phyloP scores from a whole-genome alignment of 2,329 filamentous ascomycete species.

The Aspergillus tamarii region DNA sequence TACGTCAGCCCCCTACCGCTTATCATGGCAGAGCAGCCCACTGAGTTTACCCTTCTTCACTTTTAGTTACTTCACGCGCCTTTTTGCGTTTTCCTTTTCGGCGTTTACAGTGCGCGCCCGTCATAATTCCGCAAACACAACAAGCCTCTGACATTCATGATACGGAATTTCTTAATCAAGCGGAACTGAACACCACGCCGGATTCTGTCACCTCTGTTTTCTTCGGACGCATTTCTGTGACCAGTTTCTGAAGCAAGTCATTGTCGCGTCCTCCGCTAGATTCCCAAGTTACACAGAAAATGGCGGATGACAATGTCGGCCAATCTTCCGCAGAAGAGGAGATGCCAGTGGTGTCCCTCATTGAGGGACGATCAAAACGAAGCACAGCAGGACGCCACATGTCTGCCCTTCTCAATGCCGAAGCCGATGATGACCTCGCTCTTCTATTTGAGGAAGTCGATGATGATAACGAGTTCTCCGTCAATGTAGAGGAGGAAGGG shows the following conservation, averaged over 20 bases:
- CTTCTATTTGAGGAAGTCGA: slow-evolving; percentile 69
- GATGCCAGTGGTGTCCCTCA: slow-evolving; percentile 37
- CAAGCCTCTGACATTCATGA: not conserved
- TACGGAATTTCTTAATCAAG: not conserved
- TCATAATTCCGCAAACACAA: not conserved
- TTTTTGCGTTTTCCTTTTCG: not conserved
- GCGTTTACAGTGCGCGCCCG: not conserved
- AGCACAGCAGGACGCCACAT: slow-evolving; percentile 84
- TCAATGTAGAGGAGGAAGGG: slow-evolving; percentile 46
- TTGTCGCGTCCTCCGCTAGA: not conserved
- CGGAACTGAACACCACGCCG: not conserved
- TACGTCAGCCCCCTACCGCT: not conserved
- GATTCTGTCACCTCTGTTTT: not conserved
- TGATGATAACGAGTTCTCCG: slow-evolving; percentile 51
- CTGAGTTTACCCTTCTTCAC: not conserved
- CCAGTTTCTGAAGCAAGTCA: not conserved
- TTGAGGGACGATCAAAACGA: slow-evolving; percentile 65
- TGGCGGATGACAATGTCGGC: slow-evolving; percentile 30
- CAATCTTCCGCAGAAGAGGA: slow-evolving; percentile 34
- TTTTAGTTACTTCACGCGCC: not conserved
- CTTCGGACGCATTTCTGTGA: not conserved
- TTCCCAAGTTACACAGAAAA: slow-evolving; percentile 8
- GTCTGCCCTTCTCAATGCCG: slow-evolving; percentile 74
- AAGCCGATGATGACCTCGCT: slow-evolving; percentile 68
- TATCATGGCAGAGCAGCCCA: not conserved